A percentile compares a stretch with the other conserved stretches of the same genome.
phyloP scores from a whole-genome alignment of 23 red algal species.

The Gracilaria caudata region DNA sequence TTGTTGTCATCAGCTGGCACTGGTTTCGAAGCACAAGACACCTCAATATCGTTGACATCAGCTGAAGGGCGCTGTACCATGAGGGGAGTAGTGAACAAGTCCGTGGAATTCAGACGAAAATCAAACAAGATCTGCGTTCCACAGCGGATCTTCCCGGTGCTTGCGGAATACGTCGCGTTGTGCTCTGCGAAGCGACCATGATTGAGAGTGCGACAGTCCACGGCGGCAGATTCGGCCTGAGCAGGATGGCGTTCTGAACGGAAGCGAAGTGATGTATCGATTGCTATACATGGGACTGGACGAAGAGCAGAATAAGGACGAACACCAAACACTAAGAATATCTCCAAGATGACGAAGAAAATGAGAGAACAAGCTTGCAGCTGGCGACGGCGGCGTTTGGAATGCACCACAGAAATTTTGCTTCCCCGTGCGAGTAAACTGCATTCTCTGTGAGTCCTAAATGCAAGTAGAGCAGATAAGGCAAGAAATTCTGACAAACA shows the following conservation, averaged over 20 bases:
- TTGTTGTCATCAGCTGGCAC: background rate
- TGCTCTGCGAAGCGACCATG: constrained; percentile 9
- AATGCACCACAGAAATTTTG: background rate
- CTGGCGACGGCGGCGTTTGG: constrained; percentile 4
- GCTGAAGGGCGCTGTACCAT: background rate
- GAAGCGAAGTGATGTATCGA: constrained; percentile 18
- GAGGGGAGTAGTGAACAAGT: background rate
- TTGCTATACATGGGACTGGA: background rate
- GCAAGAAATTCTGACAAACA: constrained; percentile 21
- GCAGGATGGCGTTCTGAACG: background rate
- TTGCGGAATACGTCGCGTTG: background rate
- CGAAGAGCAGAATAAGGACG: background rate
- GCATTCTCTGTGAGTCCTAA: background rate
- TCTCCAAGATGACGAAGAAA: constrained; percentile 8
- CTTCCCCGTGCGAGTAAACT: background rate
- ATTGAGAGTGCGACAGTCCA: background rate
- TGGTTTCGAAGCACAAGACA: background rate
- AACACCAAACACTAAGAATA: background rate
- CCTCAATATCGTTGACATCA: background rate
- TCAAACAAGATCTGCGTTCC: background rate
- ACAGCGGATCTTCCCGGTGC: background rate
- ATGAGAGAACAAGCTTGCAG: constrained; percentile 9
- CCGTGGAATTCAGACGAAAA: constrained; percentile 2
- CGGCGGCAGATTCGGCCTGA: constrained; percentile 15
- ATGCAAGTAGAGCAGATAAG: constrained; percentile 7